A percentile compares a stretch with the other conserved stretches of the same genome.
phyloP scores from a whole-genome alignment of 306 rosid genomes.

The Gynostemma pentaphyllum region DNA sequence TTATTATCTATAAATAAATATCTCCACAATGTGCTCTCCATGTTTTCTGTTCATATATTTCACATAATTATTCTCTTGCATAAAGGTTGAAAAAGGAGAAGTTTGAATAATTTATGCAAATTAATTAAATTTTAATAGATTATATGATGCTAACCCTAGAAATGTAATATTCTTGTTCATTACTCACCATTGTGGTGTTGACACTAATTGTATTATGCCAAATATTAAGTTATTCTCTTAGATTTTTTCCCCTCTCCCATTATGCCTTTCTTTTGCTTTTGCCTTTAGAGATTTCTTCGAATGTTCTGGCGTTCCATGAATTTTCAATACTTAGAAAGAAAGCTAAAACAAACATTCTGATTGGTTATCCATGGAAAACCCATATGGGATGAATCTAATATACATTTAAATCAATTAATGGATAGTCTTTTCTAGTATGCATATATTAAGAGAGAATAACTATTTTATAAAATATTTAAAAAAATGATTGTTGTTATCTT shows the following conservation, averaged over 20 bases:
- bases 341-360: conserved; percentile 3
- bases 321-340: conserved; percentile 1
- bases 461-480: too few relatives aligned
- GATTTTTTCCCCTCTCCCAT: neutral
- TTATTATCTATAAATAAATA: conserved; percentile 9
- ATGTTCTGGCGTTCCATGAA: conserved; percentile 3
- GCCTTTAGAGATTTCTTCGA: conserved; percentile 7
- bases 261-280: conserved; percentile 2
- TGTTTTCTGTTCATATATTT: neutral
- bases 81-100: neutral
- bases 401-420: neutral
- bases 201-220: neutral
- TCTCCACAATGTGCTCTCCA: conserved; percentile 7
- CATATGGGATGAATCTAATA: conserved; percentile 6
- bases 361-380: conserved; percentile 9
- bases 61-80: conserved; percentile 6
- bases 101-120: neutral
- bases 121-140: neutral
- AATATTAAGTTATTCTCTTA: conserved; percentile 4
- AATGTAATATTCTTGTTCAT: conserved; percentile 6
- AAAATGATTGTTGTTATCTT: too few relatives aligned
- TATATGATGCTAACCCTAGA: too few relatives aligned
- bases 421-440: too few relatives aligned
- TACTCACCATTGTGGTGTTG: neutral
- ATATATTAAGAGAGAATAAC: too few relatives aligned